Base-by-base conservation (phyloP, 768 basidiomycete species). In the Pholiota conissans region DNA sequence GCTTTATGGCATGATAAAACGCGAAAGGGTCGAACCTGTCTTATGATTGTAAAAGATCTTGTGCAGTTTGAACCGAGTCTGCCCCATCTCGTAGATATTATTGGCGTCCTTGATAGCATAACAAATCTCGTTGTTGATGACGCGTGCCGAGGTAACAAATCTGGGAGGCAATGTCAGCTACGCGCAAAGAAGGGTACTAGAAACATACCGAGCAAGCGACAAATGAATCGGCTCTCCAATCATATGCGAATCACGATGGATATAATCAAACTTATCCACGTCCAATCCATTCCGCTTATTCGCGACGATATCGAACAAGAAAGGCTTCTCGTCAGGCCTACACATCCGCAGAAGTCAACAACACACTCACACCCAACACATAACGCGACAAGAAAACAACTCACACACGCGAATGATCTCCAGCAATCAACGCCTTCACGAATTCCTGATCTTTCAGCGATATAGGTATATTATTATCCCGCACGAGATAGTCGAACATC, bases 231-330 rank as follows among this genome's bases (percentile, higher is more conserved):
- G 75, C 42, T 89, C 85, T 11, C 90, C 91, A 30, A 91, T 81
- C 63, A 85, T 86, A 50, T 84, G 83, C 0, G 83, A 84, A 65
- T 94, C 92, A 2, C 92, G 77, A 5, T 83, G 75, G 55, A 94
- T 90, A 61, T 94, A 94, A 65, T 94, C 92, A 52, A 91, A 89
- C 90, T 93, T 93, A 77, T 94, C 91, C 4, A 94, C 91, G 64
- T 94, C 92, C 3, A 94, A 76, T 0, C 92, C 92, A 59, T 93
- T 93, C 6, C 84, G 75, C 68, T 82, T 82, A 71, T 94, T 94
- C 0, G 91, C 86, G 2, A 94, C 89, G 50, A 94, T 93, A 53
- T 93, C 89, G 64, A 93, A 94, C 2, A 94, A 71, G 63, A 90
- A 93, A 0, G 73, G 69, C 69, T 92, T 92, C 66, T 87, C 87